Base-by-base conservation (phyloP, 148 eudicot species). In the Polygonum maritimum region DNA sequence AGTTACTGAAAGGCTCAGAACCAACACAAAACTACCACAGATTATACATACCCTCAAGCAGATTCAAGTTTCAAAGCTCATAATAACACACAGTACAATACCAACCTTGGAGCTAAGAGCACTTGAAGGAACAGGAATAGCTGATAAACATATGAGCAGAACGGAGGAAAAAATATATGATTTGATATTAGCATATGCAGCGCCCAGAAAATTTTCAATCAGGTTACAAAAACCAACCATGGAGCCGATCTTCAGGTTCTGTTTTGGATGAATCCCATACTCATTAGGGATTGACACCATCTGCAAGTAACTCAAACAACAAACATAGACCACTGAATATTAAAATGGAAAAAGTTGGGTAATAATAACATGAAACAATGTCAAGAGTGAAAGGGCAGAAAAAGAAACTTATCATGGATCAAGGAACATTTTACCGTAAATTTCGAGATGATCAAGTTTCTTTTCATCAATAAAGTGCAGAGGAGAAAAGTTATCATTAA, bases 251-350 rank as follows among this genome's bases (percentile, higher is more conserved):
- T 86, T 90, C 78, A 95, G 74, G 81, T 89, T 95, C 80, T 95
- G 98, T 77, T 78, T 87, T 19, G 98, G 98, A 81, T 95, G 92
- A 62, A 95, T 95, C 41, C 98, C 98, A 81, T 95, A 95, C 82
- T 95, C 98, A 74, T 95, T 95, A 14, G 97, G 98, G 80, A 95
- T 26, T 90, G 26, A 92, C 98, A 73, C 97, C 98, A 77, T 95
- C 98, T 62, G 98, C 98, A 78, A 95, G 97, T 81, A 86, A 69
- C 97, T 92, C 86, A 80, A 83, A 84, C 9, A 78, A 77, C 80
- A 82, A 72, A 80, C 15, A 74, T 21, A 36, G 9, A 62, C 40
- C 48, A 39, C 38, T 77, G 78, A 75, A 75, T 67, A 73, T 67
- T 16, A 74, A 26, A 44, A 79, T 18, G 47, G 41, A 21, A 60